Percentiles rank a stretch among this genome's conserved stretches.
phyloP scores from a whole-genome alignment of 768 basidiomycete species.

The Atractiella rhizophila region DNA sequence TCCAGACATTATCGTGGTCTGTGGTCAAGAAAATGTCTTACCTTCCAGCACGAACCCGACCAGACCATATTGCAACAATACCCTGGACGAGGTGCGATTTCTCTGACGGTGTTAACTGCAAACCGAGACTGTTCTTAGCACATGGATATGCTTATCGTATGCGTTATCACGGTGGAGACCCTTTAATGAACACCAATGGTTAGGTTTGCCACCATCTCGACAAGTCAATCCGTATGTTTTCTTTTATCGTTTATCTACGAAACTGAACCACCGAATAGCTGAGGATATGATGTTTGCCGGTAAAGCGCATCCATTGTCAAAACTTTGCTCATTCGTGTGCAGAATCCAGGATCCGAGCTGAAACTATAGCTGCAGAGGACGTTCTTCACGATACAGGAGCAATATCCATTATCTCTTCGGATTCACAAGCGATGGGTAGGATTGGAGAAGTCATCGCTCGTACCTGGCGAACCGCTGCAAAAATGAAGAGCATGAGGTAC shows the following conservation, averaged over 20 bases:
- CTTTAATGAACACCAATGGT: not conserved
- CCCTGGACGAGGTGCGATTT: conserved; percentile 71
- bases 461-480: conserved; percentile 92
- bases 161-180: not conserved
- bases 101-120: not conserved
- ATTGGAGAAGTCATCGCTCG: conserved; percentile 79
- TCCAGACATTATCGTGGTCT: conserved; percentile 95
- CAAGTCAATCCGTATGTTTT: conserved; percentile 21
- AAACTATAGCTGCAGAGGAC: conserved; percentile 94
- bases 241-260: not conserved
- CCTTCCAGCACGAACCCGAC: conserved; percentile 96
- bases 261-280: conserved; percentile 28
- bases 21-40: conserved; percentile 61
- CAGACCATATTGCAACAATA: conserved; percentile 68
- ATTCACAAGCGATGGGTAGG: conserved; percentile 84
- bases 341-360: conserved; percentile 87
- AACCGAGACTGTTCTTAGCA: not conserved
- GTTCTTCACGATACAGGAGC: conserved; percentile 41
- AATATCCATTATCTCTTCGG: conserved; percentile 87
- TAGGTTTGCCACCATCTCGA: conserved; percentile 81
- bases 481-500: conserved; percentile 54
- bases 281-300: conserved; percentile 88
- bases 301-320: too few relatives aligned
- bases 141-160: conserved; percentile 71
- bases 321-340: too few relatives aligned